Evolutionary conservation across 352 stramenopile genomes (phyloP).

Genomic region (Globisporangium paroecandrum): DNA sequence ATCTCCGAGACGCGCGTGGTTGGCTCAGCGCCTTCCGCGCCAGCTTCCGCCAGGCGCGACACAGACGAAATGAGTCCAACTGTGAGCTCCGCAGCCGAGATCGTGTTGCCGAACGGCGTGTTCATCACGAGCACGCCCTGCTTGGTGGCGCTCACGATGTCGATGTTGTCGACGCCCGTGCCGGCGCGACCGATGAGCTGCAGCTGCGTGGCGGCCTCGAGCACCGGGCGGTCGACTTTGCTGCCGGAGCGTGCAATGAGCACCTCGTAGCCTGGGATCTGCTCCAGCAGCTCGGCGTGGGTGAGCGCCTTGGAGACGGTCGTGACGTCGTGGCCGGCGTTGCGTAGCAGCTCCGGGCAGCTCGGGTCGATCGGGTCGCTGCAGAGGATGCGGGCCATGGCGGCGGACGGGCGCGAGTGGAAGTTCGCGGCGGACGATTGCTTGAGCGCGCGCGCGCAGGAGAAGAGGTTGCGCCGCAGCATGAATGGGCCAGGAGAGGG

Average conservation of each 20-base stretch:
- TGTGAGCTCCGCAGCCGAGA: conserved; percentile 94
- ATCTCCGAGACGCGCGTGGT: conserved; percentile 60
- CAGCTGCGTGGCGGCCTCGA: conserved; percentile 56
- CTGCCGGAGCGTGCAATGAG: conserved; percentile 85
- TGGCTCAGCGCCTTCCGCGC: background rate
- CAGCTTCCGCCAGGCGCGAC: conserved; percentile 30
- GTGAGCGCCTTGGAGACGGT: conserved; percentile 36
- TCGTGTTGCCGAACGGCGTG: conserved; percentile 93
- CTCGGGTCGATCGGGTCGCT: conserved; percentile 83
- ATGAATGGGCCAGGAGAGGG: conserved; percentile 21
- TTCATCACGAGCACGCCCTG: conserved; percentile 96
- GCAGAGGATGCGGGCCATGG: conserved; percentile 85
- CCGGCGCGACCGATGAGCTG: conserved; percentile 88
- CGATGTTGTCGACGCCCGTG: conserved; percentile 93
- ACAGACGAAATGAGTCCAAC: conserved; percentile 87
- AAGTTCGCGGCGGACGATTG: conserved; percentile 16
- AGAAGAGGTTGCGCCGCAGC: conserved; percentile 47
- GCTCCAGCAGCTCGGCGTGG: conserved; percentile 59
- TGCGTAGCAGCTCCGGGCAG: conserved; percentile 76
- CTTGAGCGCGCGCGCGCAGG: conserved; percentile 34
- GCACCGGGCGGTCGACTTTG: conserved; percentile 67
- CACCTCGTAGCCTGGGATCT: conserved; percentile 85
- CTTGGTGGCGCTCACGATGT: conserved; percentile 87
- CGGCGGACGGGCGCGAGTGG: conserved; percentile 37
- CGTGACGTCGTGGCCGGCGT: conserved; percentile 84